Conservation (phyloP, 2,329 filamentous ascomycete species). For the Diaporthe amygdali region DNA sequence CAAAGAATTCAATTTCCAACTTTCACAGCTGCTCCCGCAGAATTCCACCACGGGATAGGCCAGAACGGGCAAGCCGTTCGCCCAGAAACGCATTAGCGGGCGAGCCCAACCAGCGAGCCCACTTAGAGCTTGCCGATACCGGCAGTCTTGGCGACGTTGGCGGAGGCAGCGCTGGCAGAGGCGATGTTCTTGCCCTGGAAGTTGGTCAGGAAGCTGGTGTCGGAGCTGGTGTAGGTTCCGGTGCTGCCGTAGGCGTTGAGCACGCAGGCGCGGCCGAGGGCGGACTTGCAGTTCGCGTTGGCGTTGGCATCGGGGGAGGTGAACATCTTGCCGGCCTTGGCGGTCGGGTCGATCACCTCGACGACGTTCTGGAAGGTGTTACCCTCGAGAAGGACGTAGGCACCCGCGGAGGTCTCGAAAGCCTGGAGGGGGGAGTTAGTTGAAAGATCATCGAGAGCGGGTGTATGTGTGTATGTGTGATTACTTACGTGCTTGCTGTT, state of each 20-base stretch:
- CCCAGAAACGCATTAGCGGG: neutral
- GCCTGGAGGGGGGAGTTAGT: conserved; percentile 49
- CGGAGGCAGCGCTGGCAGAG: conserved; percentile 8
- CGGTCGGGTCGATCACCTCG: conserved; percentile 39
- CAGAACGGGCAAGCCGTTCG: neutral
- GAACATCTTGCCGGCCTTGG: conserved; percentile 29
- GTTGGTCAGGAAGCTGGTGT: conserved; percentile 24
- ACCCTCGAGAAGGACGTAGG: conserved; percentile 58
- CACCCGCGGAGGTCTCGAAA: conserved; percentile 55
- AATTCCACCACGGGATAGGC: neutral
- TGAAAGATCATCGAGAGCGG: neutral
- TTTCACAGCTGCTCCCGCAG: neutral
- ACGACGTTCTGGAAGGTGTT: conserved; percentile 63
- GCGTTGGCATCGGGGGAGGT: conserved; percentile 30
- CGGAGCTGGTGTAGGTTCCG: conserved; percentile 13
- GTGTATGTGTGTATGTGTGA: too few species aligned
- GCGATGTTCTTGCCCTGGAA: conserved; percentile 28
- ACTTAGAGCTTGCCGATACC: conserved; percentile 13
- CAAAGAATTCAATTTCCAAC: neutral
- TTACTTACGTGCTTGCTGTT: conserved; percentile 34
- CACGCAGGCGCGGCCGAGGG: conserved; percentile 56
- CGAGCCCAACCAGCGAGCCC: neutral
- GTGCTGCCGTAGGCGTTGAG: conserved; percentile 43
- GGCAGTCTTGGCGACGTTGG: neutral
- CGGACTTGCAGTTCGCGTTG: conserved; percentile 46